Evolutionary conservation across 345 rosid genomes (phyloP).

Genomic region (Corchorus olitorius): DNA sequence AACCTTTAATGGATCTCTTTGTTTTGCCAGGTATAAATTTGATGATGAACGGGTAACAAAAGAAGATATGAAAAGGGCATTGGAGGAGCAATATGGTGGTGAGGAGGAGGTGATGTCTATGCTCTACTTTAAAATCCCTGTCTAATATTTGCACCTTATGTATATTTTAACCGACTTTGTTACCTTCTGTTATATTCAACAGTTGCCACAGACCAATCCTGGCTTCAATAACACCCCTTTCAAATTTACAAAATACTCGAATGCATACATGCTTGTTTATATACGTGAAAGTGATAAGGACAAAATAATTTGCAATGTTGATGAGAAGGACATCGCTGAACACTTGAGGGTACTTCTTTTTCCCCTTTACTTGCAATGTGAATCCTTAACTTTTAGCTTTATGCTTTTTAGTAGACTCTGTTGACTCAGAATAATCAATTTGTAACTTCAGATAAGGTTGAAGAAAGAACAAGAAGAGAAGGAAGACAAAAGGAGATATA

Average conservation of each 20-base stretch:
- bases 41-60: constrained; percentile 99
- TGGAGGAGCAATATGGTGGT: constrained; percentile 99
- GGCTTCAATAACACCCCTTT: constrained; percentile 91
- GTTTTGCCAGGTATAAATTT: constrained; percentile 74
- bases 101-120: constrained; percentile 86
- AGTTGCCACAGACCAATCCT: constrained; percentile 94
- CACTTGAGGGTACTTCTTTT: constrained; percentile 74
- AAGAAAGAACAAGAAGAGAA: constrained; percentile 97
- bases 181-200: constrained; percentile 25
- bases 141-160: constrained; percentile 4
- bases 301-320: constrained; percentile 90
- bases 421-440: neutral
- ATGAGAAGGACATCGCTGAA: constrained; percentile 98
- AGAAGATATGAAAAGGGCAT: constrained; percentile 85
- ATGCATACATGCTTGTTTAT: constrained; percentile 99
- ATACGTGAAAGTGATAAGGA: constrained; percentile 95
- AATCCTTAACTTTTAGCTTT: neutral
- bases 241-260: constrained; percentile 94
- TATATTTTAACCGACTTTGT: constrained; percentile 22
- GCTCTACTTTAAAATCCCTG: neutral
- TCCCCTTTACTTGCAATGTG: constrained; percentile 16
- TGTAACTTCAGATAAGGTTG: constrained; percentile 69
- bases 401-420: neutral
- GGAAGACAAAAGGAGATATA: constrained; percentile 81
- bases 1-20: neutral